Conservation (phyloP, 2,329 filamentous ascomycete species). For the Ophiostoma sp. region DNA sequence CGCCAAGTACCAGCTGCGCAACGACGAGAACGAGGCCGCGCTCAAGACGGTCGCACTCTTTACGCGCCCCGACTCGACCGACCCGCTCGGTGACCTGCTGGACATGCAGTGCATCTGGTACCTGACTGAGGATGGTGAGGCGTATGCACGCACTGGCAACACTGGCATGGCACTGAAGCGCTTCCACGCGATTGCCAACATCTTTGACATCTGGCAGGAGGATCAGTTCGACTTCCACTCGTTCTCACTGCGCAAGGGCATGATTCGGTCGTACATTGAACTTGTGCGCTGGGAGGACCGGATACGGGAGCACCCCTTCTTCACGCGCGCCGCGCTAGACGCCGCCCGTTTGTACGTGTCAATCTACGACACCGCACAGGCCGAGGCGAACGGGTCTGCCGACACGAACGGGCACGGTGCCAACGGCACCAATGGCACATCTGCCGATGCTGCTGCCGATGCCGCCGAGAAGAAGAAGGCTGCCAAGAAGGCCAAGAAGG, state of each 20-base stretch:
- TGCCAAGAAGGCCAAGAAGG: slow-evolving; percentile 59
- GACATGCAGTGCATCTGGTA: slow-evolving; percentile 99
- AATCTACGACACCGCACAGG: slow-evolving; percentile 56
- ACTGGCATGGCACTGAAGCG: slow-evolving; percentile 84
- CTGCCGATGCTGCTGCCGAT: slow-evolving; percentile 42
- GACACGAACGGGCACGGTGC: slow-evolving; percentile 56
- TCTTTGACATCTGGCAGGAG: slow-evolving; percentile 97
- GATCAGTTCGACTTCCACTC: slow-evolving; percentile 99
- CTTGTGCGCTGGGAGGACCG: slow-evolving; percentile 96
- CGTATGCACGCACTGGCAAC: slow-evolving; percentile 76
- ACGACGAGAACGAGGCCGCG: slow-evolving; percentile 81
- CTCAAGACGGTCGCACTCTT: slow-evolving; percentile 89
- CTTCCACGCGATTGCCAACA: slow-evolving; percentile 79
- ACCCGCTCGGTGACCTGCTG: slow-evolving; percentile 81
- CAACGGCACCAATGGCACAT: slow-evolving; percentile 29
- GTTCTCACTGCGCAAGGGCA: slow-evolving; percentile 94
- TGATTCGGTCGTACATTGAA: slow-evolving; percentile 89
- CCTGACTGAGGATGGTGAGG: slow-evolving; percentile 88
- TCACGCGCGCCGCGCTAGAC: slow-evolving; percentile 72
- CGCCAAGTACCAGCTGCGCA: slow-evolving; percentile 91
- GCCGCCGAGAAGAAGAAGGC: slow-evolving; percentile 36
- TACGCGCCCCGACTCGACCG: slow-evolving; percentile 83
- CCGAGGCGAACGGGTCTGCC: slow-evolving; percentile 45
- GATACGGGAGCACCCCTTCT: slow-evolving; percentile 88
- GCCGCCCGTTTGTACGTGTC: slow-evolving; percentile 76